Percentiles rank a stretch among this genome's conserved stretches.
Evolutionary conservation across 2,329 filamentous ascomycete species (phyloP).

Genomic region (Ceratocystiopsis brevicomis): DNA sequence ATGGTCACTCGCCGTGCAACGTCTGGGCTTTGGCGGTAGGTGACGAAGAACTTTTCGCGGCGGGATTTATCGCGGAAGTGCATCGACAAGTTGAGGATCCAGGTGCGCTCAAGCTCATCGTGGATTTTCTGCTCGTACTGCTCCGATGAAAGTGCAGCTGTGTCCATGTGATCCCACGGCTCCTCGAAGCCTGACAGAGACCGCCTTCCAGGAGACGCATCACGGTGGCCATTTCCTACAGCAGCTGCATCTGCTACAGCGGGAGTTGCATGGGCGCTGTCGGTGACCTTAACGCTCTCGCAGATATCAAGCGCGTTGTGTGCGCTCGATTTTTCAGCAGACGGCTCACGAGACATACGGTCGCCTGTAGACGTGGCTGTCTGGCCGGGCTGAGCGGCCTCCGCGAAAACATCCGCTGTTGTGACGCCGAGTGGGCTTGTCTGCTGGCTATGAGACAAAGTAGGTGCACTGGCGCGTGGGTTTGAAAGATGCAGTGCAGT

Average conservation of each 20-base stretch:
- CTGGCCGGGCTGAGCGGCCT: background rate
- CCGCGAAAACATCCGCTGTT: background rate
- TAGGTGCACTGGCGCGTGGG: constrained; percentile 30
- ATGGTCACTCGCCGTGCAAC: constrained; percentile 79
- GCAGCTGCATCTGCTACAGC: background rate
- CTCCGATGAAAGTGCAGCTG: constrained; percentile 29
- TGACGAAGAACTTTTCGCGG: constrained; percentile 95
- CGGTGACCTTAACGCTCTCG: background rate
- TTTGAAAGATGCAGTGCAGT: constrained; percentile 18
- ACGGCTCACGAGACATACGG: background rate
- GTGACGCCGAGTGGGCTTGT: background rate
- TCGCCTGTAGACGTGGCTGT: too few relatives aligned
- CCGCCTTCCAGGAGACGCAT: background rate
- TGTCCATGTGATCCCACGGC: constrained; percentile 16
- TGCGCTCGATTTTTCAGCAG: background rate
- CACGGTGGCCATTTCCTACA: background rate
- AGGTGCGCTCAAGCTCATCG: constrained; percentile 67
- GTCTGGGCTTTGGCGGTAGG: constrained; percentile 64
- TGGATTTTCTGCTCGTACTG: constrained; percentile 47
- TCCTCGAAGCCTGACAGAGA: background rate
- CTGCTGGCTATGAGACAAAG: constrained; percentile 13
- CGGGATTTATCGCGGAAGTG: constrained; percentile 86
- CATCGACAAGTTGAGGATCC: constrained; percentile 98
- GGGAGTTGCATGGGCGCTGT: background rate
- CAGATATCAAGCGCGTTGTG: background rate